Conservation (phyloP, 176 grass and related monocot species). For the Lolium multiflorum region DNA sequence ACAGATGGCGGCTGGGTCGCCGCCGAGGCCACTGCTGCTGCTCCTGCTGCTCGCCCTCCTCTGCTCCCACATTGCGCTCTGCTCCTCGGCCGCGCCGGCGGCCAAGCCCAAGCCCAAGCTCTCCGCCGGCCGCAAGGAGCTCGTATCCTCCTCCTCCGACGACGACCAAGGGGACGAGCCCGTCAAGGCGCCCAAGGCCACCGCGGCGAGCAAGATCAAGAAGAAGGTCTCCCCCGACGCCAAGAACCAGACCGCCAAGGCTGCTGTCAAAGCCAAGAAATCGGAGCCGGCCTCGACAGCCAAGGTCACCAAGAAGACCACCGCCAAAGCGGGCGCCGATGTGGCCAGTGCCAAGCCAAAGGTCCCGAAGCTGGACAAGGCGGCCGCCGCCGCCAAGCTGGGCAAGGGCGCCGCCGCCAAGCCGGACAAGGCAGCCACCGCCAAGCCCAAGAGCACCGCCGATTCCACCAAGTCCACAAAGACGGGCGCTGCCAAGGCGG, state of each 20-base stretch:
- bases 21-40: constrained; percentile 30
- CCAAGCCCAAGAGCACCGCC: background rate
- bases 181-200: constrained; percentile 30
- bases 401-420: constrained; percentile 33
- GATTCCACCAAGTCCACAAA: constrained; percentile 13
- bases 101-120: constrained; percentile 50
- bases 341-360: constrained; percentile 51
- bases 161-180: constrained; percentile 31
- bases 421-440: constrained; percentile 34
- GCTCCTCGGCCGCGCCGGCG: constrained; percentile 35
- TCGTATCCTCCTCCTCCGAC: constrained; percentile 3
- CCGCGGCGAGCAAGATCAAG: constrained; percentile 35
- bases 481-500: background rate
- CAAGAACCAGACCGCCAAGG: constrained; percentile 76
- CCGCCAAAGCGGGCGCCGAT: background rate
- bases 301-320: constrained; percentile 38
- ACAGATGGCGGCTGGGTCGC: constrained; percentile 42
- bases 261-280: constrained; percentile 68
- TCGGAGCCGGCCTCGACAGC: constrained; percentile 36
- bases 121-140: constrained; percentile 43
- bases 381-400: constrained; percentile 38
- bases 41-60: constrained; percentile 60
- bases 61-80: constrained; percentile 67
- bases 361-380: constrained; percentile 56
- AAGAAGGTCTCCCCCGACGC: constrained; percentile 53